These are phyloP conservation scores for Ogataea ramenticola DNA, from an alignment of 805 yeast species.

Conservation along the genomic window DNA sequence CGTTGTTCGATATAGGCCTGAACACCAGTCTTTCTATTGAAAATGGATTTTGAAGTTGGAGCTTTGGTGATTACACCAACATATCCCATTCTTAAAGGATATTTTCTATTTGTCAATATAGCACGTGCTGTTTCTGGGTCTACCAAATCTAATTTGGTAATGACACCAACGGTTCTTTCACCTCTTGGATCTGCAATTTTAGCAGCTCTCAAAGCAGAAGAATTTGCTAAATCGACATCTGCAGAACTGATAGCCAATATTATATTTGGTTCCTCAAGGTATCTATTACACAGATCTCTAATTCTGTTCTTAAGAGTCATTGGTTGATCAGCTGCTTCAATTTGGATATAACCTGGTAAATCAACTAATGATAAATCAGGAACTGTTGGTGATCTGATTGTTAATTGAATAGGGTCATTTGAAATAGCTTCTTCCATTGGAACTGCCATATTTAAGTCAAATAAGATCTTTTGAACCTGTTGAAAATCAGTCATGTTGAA, in stretches of 20 bases:
- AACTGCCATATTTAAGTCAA: conserved; percentile 88
- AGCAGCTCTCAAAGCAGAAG: conserved; percentile 89
- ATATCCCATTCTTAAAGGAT: conserved; percentile 93
- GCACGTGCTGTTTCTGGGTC: conserved; percentile 64
- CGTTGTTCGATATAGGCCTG: conserved; percentile 65
- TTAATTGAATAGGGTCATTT: conserved; percentile 87
- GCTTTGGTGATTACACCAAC: conserved; percentile 94
- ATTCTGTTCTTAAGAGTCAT: conserved; percentile 71
- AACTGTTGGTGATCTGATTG: conserved; percentile 81
- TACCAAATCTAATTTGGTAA: conserved; percentile 89
- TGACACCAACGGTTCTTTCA: conserved; percentile 92
- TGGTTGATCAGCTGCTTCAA: conserved; percentile 97
- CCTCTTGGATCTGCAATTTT: conserved; percentile 88
- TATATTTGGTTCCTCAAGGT: conserved; percentile 85
- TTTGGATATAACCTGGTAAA: conserved; percentile 95
- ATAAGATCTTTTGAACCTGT: conserved; percentile 80
- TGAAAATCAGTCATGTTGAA: conserved; percentile 79
- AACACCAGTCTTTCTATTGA: conserved; percentile 47
- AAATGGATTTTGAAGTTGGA: conserved; percentile 38
- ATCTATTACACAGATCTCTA: conserved; percentile 71
- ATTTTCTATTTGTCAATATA: conserved; percentile 67
- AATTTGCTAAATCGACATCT: conserved; percentile 95
- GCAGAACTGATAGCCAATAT: conserved; percentile 96
- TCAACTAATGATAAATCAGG: conserved; percentile 94
- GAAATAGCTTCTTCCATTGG: conserved; percentile 82